Percentiles rank a stretch among this genome's conserved stretches.
Evolutionary conservation across 805 yeast species (phyloP).

Genomic region (Candida quercuum): DNA sequence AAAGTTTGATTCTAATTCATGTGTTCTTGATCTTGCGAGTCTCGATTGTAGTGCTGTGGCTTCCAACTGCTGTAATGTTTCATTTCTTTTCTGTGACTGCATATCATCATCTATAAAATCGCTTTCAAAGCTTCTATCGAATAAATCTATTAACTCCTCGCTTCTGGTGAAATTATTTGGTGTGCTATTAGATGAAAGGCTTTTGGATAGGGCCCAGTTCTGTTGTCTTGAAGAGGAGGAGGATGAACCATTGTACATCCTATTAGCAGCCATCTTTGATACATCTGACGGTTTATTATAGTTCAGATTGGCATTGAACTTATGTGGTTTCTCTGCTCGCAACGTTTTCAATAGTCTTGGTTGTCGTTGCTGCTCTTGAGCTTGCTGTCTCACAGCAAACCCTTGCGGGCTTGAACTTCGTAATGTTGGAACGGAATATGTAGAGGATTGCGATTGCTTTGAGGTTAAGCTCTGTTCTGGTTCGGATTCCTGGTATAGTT

Average conservation of each 20-base stretch:
- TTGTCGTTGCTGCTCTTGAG: slow-evolving; percentile 10
- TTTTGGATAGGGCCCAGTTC: slow-evolving; percentile 22
- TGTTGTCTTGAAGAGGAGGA: slow-evolving; percentile 1
- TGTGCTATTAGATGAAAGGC: slow-evolving; percentile 3
- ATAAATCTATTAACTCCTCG: slow-evolving; percentile 15
- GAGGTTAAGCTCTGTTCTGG: slow-evolving; percentile 1
- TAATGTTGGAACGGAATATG: slow-evolving; percentile 19
- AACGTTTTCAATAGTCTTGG: slow-evolving; percentile 30
- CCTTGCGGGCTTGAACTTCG: slow-evolving; percentile 21
- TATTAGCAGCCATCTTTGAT: slow-evolving; percentile 25
- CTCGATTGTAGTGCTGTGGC: slow-evolving; percentile 19
- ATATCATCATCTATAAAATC: slow-evolving; percentile 17
- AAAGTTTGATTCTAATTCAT: slow-evolving; percentile 3
- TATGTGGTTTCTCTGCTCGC: slow-evolving; percentile 22
- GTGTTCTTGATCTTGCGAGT: slow-evolving; percentile 10
- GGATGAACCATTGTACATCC: slow-evolving; percentile 3
- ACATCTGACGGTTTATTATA: slow-evolving; percentile 13
- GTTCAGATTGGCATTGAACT: slow-evolving; percentile 10
- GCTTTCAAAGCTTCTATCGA: slow-evolving; percentile 21
- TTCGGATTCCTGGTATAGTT: slow-evolving; percentile 13
- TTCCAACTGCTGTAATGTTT: slow-evolving; percentile 21
- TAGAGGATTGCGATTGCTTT: slow-evolving; percentile 2
- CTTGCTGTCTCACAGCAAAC: slow-evolving; percentile 19
- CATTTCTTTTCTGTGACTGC: slow-evolving; percentile 16
- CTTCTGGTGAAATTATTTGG: slow-evolving; percentile 3